Percentiles rank a stretch among this genome's conserved stretches.
These are phyloP conservation scores for Plenodomus lindquistii DNA, from an alignment of 2,329 filamentous ascomycete species.

Conservation along the genomic window DNA sequence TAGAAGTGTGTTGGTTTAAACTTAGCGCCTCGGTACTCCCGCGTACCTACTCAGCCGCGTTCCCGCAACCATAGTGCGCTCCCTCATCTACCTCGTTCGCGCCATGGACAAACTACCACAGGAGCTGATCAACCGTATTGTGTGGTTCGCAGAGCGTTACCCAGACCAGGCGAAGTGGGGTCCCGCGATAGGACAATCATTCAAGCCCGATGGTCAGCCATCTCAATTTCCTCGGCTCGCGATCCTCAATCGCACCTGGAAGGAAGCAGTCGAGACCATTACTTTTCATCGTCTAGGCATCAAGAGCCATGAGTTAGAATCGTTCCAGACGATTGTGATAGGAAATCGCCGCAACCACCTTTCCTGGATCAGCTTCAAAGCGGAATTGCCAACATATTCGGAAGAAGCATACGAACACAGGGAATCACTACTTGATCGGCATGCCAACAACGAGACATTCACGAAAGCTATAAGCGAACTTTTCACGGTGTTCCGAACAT, in stretches of 20 bases:
- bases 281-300: slow-evolving; percentile 5
- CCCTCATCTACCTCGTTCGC: no score
- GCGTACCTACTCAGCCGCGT: no score
- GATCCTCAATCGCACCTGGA: slow-evolving; percentile 7
- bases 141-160: slow-evolving; percentile 5
- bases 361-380: slow-evolving; percentile 2
- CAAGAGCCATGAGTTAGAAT: slow-evolving; percentile 5
- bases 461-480: slow-evolving; percentile 3
- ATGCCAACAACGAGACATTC: slow-evolving; percentile 4
- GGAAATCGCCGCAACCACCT: slow-evolving; percentile 6
- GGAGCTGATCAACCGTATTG: slow-evolving; percentile 15
- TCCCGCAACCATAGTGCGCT: no score
- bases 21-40: no score
- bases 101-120: slow-evolving; percentile 22
- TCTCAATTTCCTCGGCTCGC: slow-evolving; percentile 7
- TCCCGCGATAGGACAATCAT: slow-evolving; percentile 4
- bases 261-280: slow-evolving; percentile 8
- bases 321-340: slow-evolving; percentile 5
- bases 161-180: slow-evolving; percentile 5
- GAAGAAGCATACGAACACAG: slow-evolving; percentile 5
- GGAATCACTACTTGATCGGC: slow-evolving; percentile 4
- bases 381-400: slow-evolving; percentile 6
- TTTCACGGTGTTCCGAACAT: slow-evolving; percentile 3
- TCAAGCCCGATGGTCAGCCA: not conserved
- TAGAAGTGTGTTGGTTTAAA: no score